phyloP scores from a whole-genome alignment of 2,329 filamentous ascomycete genomes.

The Botrytis hyacinthi region DNA sequence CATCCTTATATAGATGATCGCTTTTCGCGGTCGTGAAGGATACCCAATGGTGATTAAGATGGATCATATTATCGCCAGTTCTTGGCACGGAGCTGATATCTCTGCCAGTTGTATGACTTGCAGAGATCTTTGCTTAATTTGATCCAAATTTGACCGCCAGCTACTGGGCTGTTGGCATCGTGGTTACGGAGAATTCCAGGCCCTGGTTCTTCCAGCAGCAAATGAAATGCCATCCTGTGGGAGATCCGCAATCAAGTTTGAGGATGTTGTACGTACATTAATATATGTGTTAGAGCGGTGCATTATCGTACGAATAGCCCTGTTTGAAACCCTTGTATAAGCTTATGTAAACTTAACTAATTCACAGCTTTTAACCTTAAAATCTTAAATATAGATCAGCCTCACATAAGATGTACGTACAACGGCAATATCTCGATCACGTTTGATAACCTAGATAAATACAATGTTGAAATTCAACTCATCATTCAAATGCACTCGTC shows the following conservation, averaged over 20 bases:
- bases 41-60: background rate
- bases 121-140: background rate
- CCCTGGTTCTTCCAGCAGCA: background rate
- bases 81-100: background rate
- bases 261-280: slow-evolving; percentile 2
- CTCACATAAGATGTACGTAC: background rate
- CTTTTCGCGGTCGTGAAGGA: background rate
- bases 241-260: background rate
- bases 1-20: background rate
- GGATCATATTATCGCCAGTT: background rate
- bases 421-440: background rate
- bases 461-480: background rate
- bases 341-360: background rate
- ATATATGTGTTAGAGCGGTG: background rate
- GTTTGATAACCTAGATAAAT: background rate
- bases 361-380: background rate
- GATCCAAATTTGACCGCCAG: background rate
- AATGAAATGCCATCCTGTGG: background rate
- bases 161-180: background rate
- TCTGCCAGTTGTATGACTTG: background rate
- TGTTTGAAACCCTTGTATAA: background rate
- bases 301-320: background rate
- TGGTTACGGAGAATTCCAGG: background rate
- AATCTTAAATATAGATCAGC: background rate
- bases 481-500: background rate